A percentile compares a stretch with the other conserved stretches of the same genome.
phyloP scores from a whole-genome alignment of 257 asterid genomes.

The Datura wrightii region DNA sequence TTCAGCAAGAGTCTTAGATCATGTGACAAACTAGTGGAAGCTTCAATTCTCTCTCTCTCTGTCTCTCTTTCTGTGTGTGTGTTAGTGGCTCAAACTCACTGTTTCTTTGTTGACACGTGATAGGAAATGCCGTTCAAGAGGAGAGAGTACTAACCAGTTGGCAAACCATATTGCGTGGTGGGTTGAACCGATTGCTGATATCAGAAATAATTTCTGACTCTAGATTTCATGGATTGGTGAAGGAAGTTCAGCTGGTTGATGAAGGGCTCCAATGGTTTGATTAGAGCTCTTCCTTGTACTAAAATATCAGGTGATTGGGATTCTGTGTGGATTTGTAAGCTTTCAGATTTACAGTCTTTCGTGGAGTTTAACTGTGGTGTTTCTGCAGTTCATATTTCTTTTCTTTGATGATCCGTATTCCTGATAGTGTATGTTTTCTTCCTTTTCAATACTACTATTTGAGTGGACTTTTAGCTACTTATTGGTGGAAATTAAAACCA shows the following conservation, averaged over 20 bases:
- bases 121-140: slow-evolving; percentile 26
- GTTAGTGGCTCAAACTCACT: background rate
- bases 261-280: background rate
- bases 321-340: background rate
- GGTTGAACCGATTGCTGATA: background rate
- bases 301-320: background rate
- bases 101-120: background rate
- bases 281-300: background rate
- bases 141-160: slow-evolving; percentile 13
- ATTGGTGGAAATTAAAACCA: background rate
- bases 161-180: background rate
- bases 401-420: background rate
- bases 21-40: background rate
- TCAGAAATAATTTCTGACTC: background rate
- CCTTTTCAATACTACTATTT: background rate
- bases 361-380: background rate
- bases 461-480: background rate
- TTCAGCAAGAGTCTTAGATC: background rate
- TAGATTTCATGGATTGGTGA: background rate
- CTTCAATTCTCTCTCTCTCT: no score
- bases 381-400: slow-evolving; percentile 19
- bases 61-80: no score
- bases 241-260: slow-evolving; percentile 18
- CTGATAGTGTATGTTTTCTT: background rate
- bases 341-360: background rate